These are phyloP conservation scores for Spatholobus suberectus DNA, from an alignment of 306 rosid species.

Conservation along the genomic window DNA sequence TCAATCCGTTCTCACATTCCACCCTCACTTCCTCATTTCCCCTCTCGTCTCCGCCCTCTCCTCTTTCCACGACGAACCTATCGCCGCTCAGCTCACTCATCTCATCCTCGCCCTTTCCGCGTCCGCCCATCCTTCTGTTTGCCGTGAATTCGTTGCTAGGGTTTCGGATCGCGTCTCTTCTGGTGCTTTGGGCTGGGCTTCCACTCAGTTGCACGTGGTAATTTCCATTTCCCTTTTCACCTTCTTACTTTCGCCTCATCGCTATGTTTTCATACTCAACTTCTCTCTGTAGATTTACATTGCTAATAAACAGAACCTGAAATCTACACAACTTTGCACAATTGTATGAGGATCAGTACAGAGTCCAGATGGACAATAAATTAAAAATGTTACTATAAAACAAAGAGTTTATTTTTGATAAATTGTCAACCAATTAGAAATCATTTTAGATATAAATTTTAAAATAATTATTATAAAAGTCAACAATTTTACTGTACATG, in stretches of 20 bases:
- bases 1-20: slow-evolving; percentile 68
- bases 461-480: no score
- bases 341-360: background rate
- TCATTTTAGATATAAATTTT: no score
- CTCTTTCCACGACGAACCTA: slow-evolving; percentile 69
- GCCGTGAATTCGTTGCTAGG: slow-evolving; percentile 56
- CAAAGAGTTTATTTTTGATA: background rate
- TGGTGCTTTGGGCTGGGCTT: slow-evolving; percentile 72
- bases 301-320: background rate
- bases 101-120: slow-evolving; percentile 60
- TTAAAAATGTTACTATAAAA: background rate
- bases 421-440: no score
- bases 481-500: no score
- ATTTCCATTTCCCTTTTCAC: background rate
- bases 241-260: background rate
- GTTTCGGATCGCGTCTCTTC: slow-evolving; percentile 67
- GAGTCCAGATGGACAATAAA: background rate
- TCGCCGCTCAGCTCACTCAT: slow-evolving; percentile 63
- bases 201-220: slow-evolving; percentile 75
- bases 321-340: background rate
- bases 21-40: slow-evolving; percentile 75
- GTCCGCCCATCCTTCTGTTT: slow-evolving; percentile 45
- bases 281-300: background rate
- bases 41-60: slow-evolving; percentile 73
- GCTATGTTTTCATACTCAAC: background rate